Percentiles rank a stretch among this genome's conserved stretches.
These are phyloP conservation scores for Colletotrichum sp. DNA, from an alignment of 2,329 filamentous ascomycete genomes.

Conservation along the genomic window DNA sequence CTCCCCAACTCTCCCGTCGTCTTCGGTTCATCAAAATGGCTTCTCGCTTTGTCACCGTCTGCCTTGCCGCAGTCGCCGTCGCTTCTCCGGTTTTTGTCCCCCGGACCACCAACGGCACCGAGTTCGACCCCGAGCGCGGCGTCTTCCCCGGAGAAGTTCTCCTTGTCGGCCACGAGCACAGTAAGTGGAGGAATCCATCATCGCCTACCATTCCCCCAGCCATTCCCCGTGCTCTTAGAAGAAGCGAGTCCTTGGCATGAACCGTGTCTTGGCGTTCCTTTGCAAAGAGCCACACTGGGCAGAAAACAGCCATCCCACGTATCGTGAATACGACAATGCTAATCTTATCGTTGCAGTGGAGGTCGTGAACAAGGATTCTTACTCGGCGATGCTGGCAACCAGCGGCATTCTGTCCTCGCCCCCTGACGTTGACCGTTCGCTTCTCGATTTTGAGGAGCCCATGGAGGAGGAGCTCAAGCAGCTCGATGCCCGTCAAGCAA, in stretches of 20 bases:
- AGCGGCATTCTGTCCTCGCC: neutral
- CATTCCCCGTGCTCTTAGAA: neutral
- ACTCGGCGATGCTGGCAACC: neutral
- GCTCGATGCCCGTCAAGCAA: neutral
- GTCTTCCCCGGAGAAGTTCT: neutral
- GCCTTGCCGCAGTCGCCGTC: neutral
- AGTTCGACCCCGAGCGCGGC: neutral
- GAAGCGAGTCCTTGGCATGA: neutral
- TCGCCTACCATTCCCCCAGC: neutral
- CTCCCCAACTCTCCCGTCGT: neutral
- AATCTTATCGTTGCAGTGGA: neutral
- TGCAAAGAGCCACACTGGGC: neutral
- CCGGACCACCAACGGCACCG: constrained; percentile 1
- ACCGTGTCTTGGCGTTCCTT: neutral
- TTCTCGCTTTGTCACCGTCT: constrained; percentile 2
- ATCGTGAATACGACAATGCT: neutral
- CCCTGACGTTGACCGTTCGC: neutral
- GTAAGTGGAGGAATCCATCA: neutral
- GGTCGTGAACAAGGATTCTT: neutral
- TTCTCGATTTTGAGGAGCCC: neutral
- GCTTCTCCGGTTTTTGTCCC: neutral
- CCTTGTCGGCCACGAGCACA: neutral
- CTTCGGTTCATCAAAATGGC: neutral
- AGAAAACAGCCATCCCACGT: neutral
- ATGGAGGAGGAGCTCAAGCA: neutral